Conservation (phyloP, 1,284 basidiomycete genomes). For the Cryptococcus wingfieldii region DNA sequence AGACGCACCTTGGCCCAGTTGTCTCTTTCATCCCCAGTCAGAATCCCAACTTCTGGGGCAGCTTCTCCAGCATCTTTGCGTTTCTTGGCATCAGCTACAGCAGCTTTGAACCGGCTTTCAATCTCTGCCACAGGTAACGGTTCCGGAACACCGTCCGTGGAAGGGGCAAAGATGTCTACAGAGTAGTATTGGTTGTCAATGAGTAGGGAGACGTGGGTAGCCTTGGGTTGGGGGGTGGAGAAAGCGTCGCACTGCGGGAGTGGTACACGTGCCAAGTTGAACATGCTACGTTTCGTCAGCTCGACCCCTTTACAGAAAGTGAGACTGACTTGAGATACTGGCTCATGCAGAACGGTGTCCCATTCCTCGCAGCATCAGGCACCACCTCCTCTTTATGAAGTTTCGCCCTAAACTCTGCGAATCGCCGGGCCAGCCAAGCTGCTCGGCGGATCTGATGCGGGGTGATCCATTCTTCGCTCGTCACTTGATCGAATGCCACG, state of each 20-base stretch:
- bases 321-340: slow-evolving; percentile 54
- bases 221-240: slow-evolving; percentile 54
- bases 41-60: slow-evolving; percentile 62
- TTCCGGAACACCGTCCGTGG: slow-evolving; percentile 42
- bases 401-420: slow-evolving; percentile 72
- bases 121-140: slow-evolving; percentile 56
- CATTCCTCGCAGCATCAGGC: slow-evolving; percentile 54
- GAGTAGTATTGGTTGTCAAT: slow-evolving; percentile 78
- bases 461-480: slow-evolving; percentile 56
- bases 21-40: slow-evolving; percentile 78
- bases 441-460: slow-evolving; percentile 83
- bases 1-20: slow-evolving; percentile 69
- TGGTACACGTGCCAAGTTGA: slow-evolving; percentile 73
- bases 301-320: slow-evolving; percentile 2
- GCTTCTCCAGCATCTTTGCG: slow-evolving; percentile 57
- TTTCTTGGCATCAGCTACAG: slow-evolving; percentile 64
- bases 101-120: slow-evolving; percentile 61
- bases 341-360: slow-evolving; percentile 55
- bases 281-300: slow-evolving; percentile 54
- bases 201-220: slow-evolving; percentile 66
- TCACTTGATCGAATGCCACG: slow-evolving; percentile 39
- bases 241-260: slow-evolving; percentile 62
- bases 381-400: slow-evolving; percentile 54
- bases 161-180: slow-evolving; percentile 59
- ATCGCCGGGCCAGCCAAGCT: slow-evolving; percentile 73